phyloP scores from a whole-genome alignment of 2,329 filamentous ascomycete species.

The Fusarium sp. region DNA sequence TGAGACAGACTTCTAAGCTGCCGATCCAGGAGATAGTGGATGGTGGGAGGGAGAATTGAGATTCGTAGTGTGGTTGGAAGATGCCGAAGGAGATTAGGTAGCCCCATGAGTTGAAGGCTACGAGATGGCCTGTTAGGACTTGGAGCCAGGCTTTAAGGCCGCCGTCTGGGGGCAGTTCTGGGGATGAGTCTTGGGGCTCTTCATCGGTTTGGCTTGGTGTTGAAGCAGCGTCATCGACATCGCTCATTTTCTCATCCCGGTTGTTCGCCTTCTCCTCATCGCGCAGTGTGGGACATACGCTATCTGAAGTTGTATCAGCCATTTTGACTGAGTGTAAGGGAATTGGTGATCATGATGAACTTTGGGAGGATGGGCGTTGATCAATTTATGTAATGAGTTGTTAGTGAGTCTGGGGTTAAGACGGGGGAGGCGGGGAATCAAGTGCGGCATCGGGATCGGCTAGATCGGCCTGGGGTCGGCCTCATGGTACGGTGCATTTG shows the following conservation, averaged over 20 bases:
- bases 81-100: slow-evolving; percentile 55
- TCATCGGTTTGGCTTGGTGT: not conserved
- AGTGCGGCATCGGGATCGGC: slow-evolving; percentile 2
- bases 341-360: not conserved
- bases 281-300: slow-evolving; percentile 19
- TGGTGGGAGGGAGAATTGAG: slow-evolving; percentile 47
- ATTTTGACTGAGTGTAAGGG: not conserved
- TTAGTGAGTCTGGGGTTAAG: not conserved
- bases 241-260: slow-evolving; percentile 18
- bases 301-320: slow-evolving; percentile 4
- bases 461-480: slow-evolving; percentile 2
- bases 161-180: slow-evolving; percentile 50
- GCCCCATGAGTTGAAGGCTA: slow-evolving; percentile 56
- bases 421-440: slow-evolving; percentile 23
- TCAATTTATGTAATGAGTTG: slow-evolving; percentile 15
- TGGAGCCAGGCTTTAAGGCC: slow-evolving; percentile 54
- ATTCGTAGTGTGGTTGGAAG: slow-evolving; percentile 55
- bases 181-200: not conserved
- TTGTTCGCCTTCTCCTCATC: not conserved
- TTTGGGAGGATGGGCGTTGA: not conserved
- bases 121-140: slow-evolving; percentile 53
- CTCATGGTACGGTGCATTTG: not conserved
- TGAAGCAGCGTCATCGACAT: slow-evolving; percentile 21
- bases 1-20: slow-evolving; percentile 58
- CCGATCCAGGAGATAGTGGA: slow-evolving; percentile 62